These are phyloP conservation scores for Tillandsia leiboldiana DNA, from an alignment of 176 grass and related monocot genomes.

Conservation along the genomic window DNA sequence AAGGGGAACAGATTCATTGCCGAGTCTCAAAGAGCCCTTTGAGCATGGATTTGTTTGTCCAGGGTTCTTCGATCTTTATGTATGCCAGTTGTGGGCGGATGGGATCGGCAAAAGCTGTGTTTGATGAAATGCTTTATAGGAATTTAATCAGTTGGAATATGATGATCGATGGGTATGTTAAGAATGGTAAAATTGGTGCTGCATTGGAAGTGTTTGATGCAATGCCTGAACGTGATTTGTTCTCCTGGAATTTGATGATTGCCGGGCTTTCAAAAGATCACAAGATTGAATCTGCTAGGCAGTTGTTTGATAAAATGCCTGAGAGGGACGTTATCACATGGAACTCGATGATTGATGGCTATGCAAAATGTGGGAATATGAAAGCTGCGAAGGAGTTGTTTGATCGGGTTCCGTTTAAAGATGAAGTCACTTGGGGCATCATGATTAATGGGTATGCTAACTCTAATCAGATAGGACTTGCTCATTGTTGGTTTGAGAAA, in stretches of 20 bases:
- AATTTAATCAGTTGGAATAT: slow-evolving; percentile 25
- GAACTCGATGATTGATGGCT: slow-evolving; percentile 22
- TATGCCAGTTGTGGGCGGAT: slow-evolving; percentile 10
- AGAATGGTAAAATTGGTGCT: neutral
- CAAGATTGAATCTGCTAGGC: slow-evolving; percentile 4
- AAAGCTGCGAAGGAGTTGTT: slow-evolving; percentile 12
- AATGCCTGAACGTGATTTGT: slow-evolving; percentile 21
- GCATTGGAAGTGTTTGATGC: slow-evolving; percentile 10
- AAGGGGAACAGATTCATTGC: slow-evolving; percentile 17
- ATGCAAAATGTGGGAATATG: slow-evolving; percentile 16
- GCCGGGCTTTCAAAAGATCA: slow-evolving; percentile 10
- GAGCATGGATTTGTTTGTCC: slow-evolving; percentile 14
- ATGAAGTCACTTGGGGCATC: slow-evolving; percentile 23
- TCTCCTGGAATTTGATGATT: slow-evolving; percentile 25
- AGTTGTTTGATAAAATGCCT: slow-evolving; percentile 22
- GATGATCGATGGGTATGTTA: slow-evolving; percentile 16
- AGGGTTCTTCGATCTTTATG: slow-evolving; percentile 20
- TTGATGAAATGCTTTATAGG: slow-evolving; percentile 18
- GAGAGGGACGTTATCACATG: slow-evolving; percentile 18
- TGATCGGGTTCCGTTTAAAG: slow-evolving; percentile 11
- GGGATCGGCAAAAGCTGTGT: slow-evolving; percentile 1
- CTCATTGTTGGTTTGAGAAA: slow-evolving; percentile 20
- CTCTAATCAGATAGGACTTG: slow-evolving; percentile 6
- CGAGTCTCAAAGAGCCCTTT: slow-evolving; percentile 1
- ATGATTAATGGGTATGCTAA: slow-evolving; percentile 25